phyloP scores from a whole-genome alignment of 2,329 filamentous ascomycete species.

The Grosmannia serpens region DNA sequence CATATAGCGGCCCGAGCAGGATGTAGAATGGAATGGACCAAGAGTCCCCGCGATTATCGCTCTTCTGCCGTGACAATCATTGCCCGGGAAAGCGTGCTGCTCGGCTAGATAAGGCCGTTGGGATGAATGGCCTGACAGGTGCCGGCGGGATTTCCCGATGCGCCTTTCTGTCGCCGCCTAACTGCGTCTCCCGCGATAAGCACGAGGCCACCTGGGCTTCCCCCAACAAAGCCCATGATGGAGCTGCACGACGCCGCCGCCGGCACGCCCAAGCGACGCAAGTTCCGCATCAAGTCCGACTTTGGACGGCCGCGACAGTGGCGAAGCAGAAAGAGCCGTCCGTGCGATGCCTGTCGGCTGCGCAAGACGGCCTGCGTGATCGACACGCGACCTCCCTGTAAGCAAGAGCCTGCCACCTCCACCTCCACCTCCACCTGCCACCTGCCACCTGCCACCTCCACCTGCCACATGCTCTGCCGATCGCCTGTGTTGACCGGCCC shows the following conservation, averaged over 20 bases:
- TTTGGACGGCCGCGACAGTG: conserved; percentile 10
- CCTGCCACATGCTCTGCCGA: too few relatives aligned
- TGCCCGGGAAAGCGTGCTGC: too few relatives aligned
- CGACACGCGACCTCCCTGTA: conserved; percentile 9
- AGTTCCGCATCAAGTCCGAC: conserved; percentile 9
- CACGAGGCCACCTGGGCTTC: too few relatives aligned
- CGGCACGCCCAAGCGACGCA: conserved; percentile 8
- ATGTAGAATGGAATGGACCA: neutral
- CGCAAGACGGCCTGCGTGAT: conserved; percentile 12
- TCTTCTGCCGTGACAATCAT: too few relatives aligned
- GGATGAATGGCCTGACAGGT: too few relatives aligned
- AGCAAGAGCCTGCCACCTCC: too few relatives aligned
- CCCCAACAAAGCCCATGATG: neutral
- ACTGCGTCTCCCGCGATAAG: neutral
- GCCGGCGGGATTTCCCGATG: neutral
- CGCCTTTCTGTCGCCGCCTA: neutral
- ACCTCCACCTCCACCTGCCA: too few relatives aligned
- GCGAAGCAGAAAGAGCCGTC: conserved; percentile 11
- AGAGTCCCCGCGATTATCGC: neutral
- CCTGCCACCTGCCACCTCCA: too few relatives aligned
- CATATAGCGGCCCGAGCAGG: too few relatives aligned
- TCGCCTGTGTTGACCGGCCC: neutral
- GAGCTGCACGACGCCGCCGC: neutral
- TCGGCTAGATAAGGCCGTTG: too few relatives aligned
- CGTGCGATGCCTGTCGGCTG: conserved; percentile 11